Evolutionary conservation across 352 stramenopile species (phyloP), one percentile per base, ranked within the genome.

Genomic region (Pythium chondricola): DNA sequence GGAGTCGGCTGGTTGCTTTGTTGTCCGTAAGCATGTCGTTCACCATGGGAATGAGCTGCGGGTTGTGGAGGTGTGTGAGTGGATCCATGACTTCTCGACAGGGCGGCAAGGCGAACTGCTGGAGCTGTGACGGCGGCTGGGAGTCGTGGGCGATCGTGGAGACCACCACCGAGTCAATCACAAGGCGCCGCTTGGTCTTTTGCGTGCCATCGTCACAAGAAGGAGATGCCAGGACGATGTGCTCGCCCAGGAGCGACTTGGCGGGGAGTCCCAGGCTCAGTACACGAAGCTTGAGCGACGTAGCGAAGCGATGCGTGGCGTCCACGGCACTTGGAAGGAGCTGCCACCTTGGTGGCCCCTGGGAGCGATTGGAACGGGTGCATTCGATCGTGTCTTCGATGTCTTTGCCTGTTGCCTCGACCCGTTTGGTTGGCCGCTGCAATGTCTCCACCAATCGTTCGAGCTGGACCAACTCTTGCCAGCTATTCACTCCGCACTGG

Each of bases 401-500:
- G 58, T 29, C 43, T 10, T 21, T 45, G 24, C 7, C 57, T 22
- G 4, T 33, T 24, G 20, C 27, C 21, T n/a, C 7, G n/a, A 3
- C 9, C 26, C n/a, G 14, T 1, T 43, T 29, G 14, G 26, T 47
- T 5, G 67, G 69, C 10, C 61, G 63, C 37, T 64, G 61, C 3
- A 73, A 52, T 6, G 27, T 47, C 16, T 62, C 51, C 2, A 87
- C 9, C 13, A 70, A 48, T 11, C 67, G 68, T 44, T 87, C 55
- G 6, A 83, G 58, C 48, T 63, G 58, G 31, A 84, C 53, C 13
- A 78, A 50, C 11, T 83, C 38, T 32, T 77, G 54, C 70, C 66
- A 85, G 37, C 64, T 52, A 18, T 69, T 67, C 24, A 83, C 11
- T 1, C 71, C 71, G 29, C 71, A 82, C 36, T 82, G 69, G 21